Conservation (phyloP, 2,329 filamentous ascomycete genomes). For the Talaromyces sp. region DNA sequence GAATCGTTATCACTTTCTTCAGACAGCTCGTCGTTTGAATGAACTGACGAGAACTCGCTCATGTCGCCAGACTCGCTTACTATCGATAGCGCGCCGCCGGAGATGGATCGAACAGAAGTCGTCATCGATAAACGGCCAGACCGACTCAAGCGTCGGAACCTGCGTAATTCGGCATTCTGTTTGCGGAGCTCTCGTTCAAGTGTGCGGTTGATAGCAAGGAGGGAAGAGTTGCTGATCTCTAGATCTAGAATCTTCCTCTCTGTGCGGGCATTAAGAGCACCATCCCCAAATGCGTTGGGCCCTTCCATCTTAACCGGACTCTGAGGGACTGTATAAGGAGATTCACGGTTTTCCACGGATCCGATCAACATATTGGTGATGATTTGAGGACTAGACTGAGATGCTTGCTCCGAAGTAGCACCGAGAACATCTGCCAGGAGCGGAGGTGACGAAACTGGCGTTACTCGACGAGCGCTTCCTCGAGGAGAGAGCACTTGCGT, state of each 20-base stretch:
- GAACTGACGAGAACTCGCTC: conserved; percentile 25
- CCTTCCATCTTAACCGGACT: conserved; percentile 40
- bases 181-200: conserved; percentile 87
- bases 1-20: conserved; percentile 35
- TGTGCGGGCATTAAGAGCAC: conserved; percentile 80
- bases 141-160: conserved; percentile 79
- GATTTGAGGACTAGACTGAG: conserved; percentile 22
- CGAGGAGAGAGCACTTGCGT: conserved; percentile 12
- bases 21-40: conserved; percentile 31
- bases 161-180: conserved; percentile 79
- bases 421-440: conserved; percentile 15
- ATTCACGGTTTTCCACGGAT: conserved; percentile 32
- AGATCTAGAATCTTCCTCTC: conserved; percentile 94
- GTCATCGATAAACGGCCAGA: conserved; percentile 66
- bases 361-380: conserved; percentile 28
- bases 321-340: conserved; percentile 54
- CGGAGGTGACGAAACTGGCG: conserved; percentile 25
- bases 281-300: conserved; percentile 56
- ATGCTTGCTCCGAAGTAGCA: conserved; percentile 21
- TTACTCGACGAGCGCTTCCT: conserved; percentile 23
- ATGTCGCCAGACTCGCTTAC: conserved; percentile 39
- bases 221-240: conserved; percentile 91
- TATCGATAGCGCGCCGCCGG: conserved; percentile 40
- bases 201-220: conserved; percentile 90
- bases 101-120: conserved; percentile 41